These are phyloP conservation scores for Begonia fuchsioides DNA, from an alignment of 306 rosid genomes.

Conservation along the genomic window DNA sequence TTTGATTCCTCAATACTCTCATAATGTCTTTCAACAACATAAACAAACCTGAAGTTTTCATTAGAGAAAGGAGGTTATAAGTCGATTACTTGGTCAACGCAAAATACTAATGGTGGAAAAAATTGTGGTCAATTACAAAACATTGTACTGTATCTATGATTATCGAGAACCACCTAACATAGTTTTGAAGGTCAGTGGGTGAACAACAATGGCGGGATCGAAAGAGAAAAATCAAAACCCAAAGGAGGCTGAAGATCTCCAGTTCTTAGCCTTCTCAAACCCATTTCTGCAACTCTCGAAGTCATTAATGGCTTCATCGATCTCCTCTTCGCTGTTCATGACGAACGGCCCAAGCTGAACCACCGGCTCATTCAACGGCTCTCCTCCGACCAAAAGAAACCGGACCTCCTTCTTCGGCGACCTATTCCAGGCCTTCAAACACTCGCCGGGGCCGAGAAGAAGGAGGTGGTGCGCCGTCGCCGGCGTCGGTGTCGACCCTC, in stretches of 20 bases:
- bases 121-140: too few relatives aligned
- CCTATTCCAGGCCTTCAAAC: conserved; percentile 78
- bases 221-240: conserved; percentile 18
- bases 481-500: conserved; percentile 28
- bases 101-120: too few relatives aligned
- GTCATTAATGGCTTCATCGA: conserved; percentile 77
- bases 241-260: conserved; percentile 53
- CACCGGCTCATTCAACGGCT: conserved; percentile 70
- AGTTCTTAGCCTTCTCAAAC: conserved; percentile 85
- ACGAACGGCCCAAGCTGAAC: conserved; percentile 91
- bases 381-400: conserved; percentile 77
- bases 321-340: conserved; percentile 85
- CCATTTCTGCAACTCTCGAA: conserved; percentile 74
- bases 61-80: too few relatives aligned
- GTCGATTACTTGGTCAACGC: too few relatives aligned
- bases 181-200: too few relatives aligned
- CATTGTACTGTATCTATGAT: too few relatives aligned
- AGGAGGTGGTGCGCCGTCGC: conserved; percentile 54
- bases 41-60: too few relatives aligned
- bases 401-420: conserved; percentile 38
- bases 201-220: too few relatives aligned
- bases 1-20: too few relatives aligned
- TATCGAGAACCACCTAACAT: too few relatives aligned
- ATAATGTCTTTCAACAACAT: too few relatives aligned
- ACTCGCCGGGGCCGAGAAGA: conserved; percentile 70